Base-by-base conservation (phyloP, 139 green algal genomes). In the Gonium pectorale region DNA sequence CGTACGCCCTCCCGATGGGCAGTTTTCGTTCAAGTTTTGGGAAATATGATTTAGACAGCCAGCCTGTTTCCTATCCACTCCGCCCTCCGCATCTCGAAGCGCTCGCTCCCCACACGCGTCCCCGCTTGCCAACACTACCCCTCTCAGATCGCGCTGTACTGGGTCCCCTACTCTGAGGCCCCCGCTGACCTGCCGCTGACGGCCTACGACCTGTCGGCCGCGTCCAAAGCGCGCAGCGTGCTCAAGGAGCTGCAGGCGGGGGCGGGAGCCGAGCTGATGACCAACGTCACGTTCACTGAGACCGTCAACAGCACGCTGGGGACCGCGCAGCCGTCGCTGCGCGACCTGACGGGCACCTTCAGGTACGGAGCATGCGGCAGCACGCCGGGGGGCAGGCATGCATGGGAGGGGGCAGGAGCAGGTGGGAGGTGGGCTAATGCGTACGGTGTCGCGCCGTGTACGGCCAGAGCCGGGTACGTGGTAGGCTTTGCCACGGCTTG, bases 101-200 rank as follows among this genome's bases (percentile, higher is more conserved):
- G n/a, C n/a, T n/a, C n/a, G n/a, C n/a, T n/a, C n/a, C n/a, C n/a
- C n/a, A n/a, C n/a, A n/a, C n/a, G n/a, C n/a, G n/a, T n/a, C n/a
- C n/a, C n/a, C n/a, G n/a, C n/a, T n/a, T n/a, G n/a, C n/a, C n/a
- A n/a, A n/a, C n/a, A n/a, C n/a, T n/a, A n/a, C n/a, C n/a, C n/a
- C n/a, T n/a, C 37, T 5, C 51, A 80, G 72, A 31, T 80, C 35
- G 72, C 72, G 33, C 51, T 80, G 51, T 80, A 80, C 51, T 67
- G 52, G 35, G 24, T 80, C 33, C 72, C 72, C 6, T 80, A 80
- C 72, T 44, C 29, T 4, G 51, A 67, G 3, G 72, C 72, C 0
- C 72, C 72, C 35, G 72, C 72, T 4, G 37, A 80, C 51, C 4
- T 41, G 72, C 35, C 72, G 24, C 26, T 67, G 3, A 80, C 72